These are phyloP conservation scores for Cyberlindnera bimundalis DNA, from an alignment of 805 yeast species.

Conservation along the genomic window DNA sequence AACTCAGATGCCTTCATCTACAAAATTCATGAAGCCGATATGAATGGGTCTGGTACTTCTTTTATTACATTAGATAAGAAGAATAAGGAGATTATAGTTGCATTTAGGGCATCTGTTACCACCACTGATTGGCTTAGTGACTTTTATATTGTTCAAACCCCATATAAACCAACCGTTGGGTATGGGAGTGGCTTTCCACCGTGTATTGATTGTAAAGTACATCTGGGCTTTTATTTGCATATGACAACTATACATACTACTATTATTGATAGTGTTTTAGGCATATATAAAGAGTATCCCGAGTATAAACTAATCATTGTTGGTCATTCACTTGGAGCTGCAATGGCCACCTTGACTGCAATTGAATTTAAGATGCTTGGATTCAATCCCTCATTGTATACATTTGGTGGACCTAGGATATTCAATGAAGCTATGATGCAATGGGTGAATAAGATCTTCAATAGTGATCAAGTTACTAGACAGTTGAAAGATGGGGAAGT, in stretches of 20 bases:
- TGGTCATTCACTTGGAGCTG: slow-evolving; percentile 82
- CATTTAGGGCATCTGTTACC: slow-evolving; percentile 65
- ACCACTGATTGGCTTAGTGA: slow-evolving; percentile 67
- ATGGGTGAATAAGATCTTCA: slow-evolving; percentile 53
- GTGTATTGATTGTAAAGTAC: slow-evolving; percentile 57
- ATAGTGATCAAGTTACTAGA: slow-evolving; percentile 31
- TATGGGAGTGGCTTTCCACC: slow-evolving; percentile 4
- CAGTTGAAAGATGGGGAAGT: slow-evolving; percentile 15
- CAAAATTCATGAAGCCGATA: slow-evolving; percentile 19
- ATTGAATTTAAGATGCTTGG: slow-evolving; percentile 60
- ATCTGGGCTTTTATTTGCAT: slow-evolving; percentile 58
- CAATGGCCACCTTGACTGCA: slow-evolving; percentile 60
- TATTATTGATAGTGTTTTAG: slow-evolving; percentile 29
- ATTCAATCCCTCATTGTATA: slow-evolving; percentile 47
- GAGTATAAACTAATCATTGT: slow-evolving; percentile 49
- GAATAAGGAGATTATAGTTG: slow-evolving; percentile 45
- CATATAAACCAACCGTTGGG: slow-evolving; percentile 13
- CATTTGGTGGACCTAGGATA: slow-evolving; percentile 65
- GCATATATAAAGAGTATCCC: slow-evolving; percentile 37
- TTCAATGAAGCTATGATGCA: slow-evolving; percentile 50
- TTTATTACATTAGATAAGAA: slow-evolving; percentile 49
- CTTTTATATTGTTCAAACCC: slow-evolving; percentile 36
- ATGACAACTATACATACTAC: slow-evolving; percentile 38
- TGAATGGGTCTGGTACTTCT: slow-evolving; percentile 45
- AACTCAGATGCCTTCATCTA: slow-evolving; percentile 12